These are phyloP conservation scores for Castanopsis chinensis DNA, from an alignment of 306 rosid genomes.

Conservation along the genomic window DNA sequence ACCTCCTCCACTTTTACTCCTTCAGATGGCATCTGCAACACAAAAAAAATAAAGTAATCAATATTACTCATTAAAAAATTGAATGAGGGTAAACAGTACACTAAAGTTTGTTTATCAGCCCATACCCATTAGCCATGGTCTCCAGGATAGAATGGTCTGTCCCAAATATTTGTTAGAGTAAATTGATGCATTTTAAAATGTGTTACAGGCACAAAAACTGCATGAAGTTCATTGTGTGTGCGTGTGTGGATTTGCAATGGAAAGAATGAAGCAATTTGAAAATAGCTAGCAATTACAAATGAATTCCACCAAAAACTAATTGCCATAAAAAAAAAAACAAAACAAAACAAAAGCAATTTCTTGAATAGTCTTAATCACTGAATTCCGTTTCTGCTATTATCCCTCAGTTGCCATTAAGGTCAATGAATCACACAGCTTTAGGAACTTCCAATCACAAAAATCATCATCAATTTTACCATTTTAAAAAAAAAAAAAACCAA, in stretches of 20 bases:
- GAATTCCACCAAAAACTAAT: background rate
- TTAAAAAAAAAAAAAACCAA: background rate
- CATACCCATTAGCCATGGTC: background rate
- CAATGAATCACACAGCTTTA: background rate
- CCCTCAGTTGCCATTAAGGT: background rate
- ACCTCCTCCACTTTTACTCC: slow-evolving; percentile 77
- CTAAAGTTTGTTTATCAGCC: background rate
- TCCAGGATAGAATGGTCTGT: background rate
- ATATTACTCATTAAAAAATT: background rate
- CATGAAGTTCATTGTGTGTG: background rate
- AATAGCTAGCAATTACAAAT: background rate
- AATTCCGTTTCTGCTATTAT: background rate
- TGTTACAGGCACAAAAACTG: background rate
- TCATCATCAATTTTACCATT: slow-evolving; percentile 11
- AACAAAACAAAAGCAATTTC: background rate
- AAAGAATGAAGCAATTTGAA: slow-evolving; percentile 3
- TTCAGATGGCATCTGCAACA: slow-evolving; percentile 65
- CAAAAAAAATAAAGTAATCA: slow-evolving; percentile 14
- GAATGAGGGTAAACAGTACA: slow-evolving; percentile 9
- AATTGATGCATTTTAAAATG: slow-evolving; percentile 1
- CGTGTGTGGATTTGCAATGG: background rate
- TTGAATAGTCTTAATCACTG: background rate
- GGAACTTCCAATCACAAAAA: slow-evolving; percentile 6
- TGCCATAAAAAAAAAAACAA: background rate
- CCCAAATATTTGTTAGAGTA: background rate